phyloP scores from a whole-genome alignment of 2,329 filamentous ascomycete genomes.

The Monosporascus sp. region DNA sequence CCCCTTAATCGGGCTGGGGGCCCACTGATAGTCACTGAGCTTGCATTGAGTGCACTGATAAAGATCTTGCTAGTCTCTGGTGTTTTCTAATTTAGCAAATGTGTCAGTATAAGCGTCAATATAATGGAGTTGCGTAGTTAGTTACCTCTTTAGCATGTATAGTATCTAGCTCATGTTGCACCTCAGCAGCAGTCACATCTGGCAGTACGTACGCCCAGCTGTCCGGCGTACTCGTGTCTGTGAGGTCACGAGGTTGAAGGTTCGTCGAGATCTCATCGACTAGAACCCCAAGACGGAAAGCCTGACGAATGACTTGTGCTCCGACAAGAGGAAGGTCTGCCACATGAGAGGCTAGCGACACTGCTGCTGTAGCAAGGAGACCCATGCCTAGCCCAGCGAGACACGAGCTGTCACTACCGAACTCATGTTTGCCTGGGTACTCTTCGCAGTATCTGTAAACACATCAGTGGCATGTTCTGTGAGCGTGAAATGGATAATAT shows the following conservation, averaged over 20 bases:
- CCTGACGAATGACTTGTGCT: slow-evolving; percentile 34
- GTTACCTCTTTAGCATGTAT: slow-evolving; percentile 20
- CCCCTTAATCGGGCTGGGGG: slow-evolving; percentile 28
- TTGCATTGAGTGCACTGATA: slow-evolving; percentile 30
- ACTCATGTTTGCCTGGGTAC: slow-evolving; percentile 16
- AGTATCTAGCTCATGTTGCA: slow-evolving; percentile 33
- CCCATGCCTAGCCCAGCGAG: slow-evolving; percentile 41
- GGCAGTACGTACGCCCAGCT: slow-evolving; percentile 39
- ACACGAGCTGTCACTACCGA: slow-evolving; percentile 17
- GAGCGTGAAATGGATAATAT: not conserved
- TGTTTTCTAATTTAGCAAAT: slow-evolving; percentile 8
- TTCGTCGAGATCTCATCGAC: slow-evolving; percentile 38
- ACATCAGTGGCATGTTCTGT: not conserved
- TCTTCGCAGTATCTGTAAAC: slow-evolving; percentile 25
- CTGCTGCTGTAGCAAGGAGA: slow-evolving; percentile 35
- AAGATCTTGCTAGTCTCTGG: slow-evolving; percentile 33
- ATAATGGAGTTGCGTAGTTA: not conserved
- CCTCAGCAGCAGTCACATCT: slow-evolving; percentile 24
- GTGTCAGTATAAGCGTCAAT: not conserved
- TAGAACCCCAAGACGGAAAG: slow-evolving; percentile 41
- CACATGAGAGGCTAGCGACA: slow-evolving; percentile 34
- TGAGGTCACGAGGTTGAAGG: slow-evolving; percentile 31
- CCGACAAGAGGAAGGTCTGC: slow-evolving; percentile 35
- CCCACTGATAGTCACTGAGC: slow-evolving; percentile 33
- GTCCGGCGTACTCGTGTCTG: slow-evolving; percentile 15